Percentiles rank a stretch among this genome's conserved stretches.
Evolutionary conservation across 2,329 filamentous ascomycete species (phyloP).

Genomic region (Pseudogymnoascus sp.): DNA sequence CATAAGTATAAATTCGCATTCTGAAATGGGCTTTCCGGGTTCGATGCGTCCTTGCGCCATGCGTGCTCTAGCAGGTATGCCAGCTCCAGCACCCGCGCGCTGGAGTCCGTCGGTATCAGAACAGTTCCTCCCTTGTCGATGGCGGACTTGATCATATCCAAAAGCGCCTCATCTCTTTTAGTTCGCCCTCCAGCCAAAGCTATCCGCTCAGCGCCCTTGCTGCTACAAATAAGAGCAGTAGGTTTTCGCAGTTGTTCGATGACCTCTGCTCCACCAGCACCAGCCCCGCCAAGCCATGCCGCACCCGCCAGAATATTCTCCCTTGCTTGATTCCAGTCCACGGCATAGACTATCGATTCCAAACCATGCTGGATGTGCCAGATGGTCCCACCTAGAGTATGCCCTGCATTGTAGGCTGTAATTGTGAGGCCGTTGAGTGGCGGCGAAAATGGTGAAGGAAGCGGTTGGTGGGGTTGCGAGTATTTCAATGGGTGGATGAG

Average conservation of each 20-base stretch:
- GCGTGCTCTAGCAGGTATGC: conserved; percentile 88
- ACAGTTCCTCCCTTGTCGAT: conserved; percentile 80
- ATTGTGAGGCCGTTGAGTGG: conserved; percentile 86
- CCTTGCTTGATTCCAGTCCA: conserved; percentile 96
- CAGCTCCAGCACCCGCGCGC: conserved; percentile 85
- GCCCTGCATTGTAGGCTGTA: conserved; percentile 93
- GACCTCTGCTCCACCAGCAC: conserved; percentile 74
- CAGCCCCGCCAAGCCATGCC: conserved; percentile 81
- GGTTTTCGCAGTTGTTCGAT: conserved; percentile 90
- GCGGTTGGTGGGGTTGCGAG: conserved; percentile 87
- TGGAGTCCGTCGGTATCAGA: conserved; percentile 88
- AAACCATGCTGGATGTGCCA: conserved; percentile 97
- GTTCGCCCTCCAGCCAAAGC: conserved; percentile 63
- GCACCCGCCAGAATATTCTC: conserved; percentile 92
- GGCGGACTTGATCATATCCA: conserved; percentile 73
- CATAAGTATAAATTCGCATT: conserved; percentile 67
- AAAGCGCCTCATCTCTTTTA: conserved; percentile 75
- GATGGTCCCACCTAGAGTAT: conserved; percentile 92
- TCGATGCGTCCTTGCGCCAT: conserved; percentile 61
- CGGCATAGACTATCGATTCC: conserved; percentile 94
- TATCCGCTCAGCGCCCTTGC: conserved; percentile 64
- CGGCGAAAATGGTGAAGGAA: conserved; percentile 78
- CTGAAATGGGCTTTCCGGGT: conserved; percentile 42
- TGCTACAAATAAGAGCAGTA: conserved; percentile 88
- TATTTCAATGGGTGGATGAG: conserved; percentile 90